Evolutionary conservation across 2,329 filamentous ascomycete genomes (phyloP).

Genomic region (Fusarium avenaceum): DNA sequence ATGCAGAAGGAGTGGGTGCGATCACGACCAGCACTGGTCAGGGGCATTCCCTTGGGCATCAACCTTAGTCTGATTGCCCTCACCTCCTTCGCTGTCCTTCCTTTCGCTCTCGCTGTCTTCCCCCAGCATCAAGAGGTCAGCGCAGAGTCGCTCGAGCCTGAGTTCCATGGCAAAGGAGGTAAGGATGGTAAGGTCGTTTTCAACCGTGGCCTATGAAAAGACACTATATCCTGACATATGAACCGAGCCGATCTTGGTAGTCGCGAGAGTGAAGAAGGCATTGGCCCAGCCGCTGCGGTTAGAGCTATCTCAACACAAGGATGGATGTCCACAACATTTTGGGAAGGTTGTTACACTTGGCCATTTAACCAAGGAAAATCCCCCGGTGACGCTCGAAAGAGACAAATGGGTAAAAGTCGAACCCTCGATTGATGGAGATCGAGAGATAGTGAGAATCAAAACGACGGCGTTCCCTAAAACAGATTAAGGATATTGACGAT

Average conservation of each 20-base stretch:
- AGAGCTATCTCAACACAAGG: neutral
- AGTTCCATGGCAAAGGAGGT: conserved; percentile 87
- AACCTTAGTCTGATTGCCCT: conserved; percentile 89
- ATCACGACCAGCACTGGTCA: conserved; percentile 75
- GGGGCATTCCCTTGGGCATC: conserved; percentile 74
- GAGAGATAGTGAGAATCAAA: conserved; percentile 5
- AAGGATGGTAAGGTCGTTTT: conserved; percentile 90
- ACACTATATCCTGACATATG: neutral
- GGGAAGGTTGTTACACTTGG: neutral
- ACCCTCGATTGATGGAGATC: conserved; percentile 2
- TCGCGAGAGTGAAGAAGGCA: conserved; percentile 6
- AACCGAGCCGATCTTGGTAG: neutral
- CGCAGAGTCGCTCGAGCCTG: conserved; percentile 81
- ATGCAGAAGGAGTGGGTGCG: conserved; percentile 82
- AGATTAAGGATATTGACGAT: conserved; percentile 22
- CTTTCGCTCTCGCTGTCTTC: conserved; percentile 90
- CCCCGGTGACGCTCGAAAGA: neutral
- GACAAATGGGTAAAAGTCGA: neutral
- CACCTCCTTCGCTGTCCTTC: conserved; percentile 89
- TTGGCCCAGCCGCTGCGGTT: neutral
- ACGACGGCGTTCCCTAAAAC: conserved; percentile 31
- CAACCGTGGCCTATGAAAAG: conserved; percentile 87
- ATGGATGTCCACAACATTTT: neutral
- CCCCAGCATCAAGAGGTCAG: conserved; percentile 88
- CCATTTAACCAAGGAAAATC: neutral